These are phyloP conservation scores for Polygonum maritimum DNA, from an alignment of 148 eudicot species.

Conservation along the genomic window DNA sequence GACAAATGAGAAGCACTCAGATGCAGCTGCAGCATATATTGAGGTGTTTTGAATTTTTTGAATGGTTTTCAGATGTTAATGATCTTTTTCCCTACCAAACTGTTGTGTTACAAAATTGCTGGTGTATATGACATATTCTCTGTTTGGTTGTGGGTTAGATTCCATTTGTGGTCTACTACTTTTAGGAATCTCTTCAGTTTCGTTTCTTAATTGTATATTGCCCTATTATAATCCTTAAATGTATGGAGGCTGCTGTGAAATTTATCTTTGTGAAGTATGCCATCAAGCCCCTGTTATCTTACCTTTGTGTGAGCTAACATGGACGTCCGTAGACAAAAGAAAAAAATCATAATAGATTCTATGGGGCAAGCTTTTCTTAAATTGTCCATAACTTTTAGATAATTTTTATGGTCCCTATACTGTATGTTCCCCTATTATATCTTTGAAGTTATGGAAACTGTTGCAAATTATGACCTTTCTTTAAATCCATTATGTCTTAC, in stretches of 20 bases:
- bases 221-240: neutral
- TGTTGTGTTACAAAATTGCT: neutral
- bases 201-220: neutral
- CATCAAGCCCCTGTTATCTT: neutral
- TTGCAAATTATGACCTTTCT: neutral
- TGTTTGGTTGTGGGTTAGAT: neutral
- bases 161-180: too few relatives aligned
- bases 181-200: too few relatives aligned
- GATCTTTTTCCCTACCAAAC: neutral
- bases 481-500: neutral
- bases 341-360: neutral
- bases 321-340: neutral
- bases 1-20: constrained; percentile 37
- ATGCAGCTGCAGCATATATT: constrained; percentile 35
- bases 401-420: neutral
- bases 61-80: neutral
- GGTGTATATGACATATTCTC: neutral
- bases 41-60: constrained; percentile 20
- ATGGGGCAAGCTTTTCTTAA: neutral
- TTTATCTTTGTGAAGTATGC: neutral
- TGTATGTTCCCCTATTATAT: neutral
- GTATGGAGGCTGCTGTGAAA: neutral
- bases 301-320: neutral
- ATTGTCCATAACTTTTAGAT: neutral
- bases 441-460: neutral